Evolutionary conservation across 2,329 filamentous ascomycete genomes (phyloP), one percentile per base, ranked within the genome.

Genomic region (Pezicula carpinea): DNA sequence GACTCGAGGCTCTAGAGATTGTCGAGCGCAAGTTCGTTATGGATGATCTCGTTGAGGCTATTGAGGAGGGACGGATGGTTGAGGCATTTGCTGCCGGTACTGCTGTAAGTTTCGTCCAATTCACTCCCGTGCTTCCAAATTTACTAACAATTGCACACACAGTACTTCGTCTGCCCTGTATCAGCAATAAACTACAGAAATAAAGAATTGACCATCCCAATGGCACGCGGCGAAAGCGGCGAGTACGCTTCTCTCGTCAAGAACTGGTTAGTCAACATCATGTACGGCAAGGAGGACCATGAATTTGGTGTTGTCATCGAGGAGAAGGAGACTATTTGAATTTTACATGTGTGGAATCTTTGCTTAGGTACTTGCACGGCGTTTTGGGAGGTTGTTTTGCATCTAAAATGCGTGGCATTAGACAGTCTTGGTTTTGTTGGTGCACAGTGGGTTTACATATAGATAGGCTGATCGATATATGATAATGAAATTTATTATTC

Each of bases 71-170:
- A 3, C 75, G 90, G 2, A 66, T 96, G 36, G 65, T 96, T 8
- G 91, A 96, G 70, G 79, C 88, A 1, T 96, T 96, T 63, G 88
- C 87, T 6, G 82, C 87, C 29, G 91, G 92, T 15, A 96, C 91
- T 52, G 91, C 91, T 47, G 83, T 87, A 73, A 73, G 82, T 38
- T 23, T 4, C 21, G 11, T 15, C 3, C 26, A 32, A n/a, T 18
- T 13, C 18, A 21, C n/a, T n/a, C n/a, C n/a, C n/a, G n/a, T n/a
- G 44, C 33, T 10, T 32, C 38, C 15, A 29, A 43, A 18, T 36
- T 40, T 36, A 8, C 26, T 17, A 44, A 36, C 49, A 35, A 51
- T 31, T 18, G 6, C 18, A 10, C 51, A 54, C 36, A 59, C 52
- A 87, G 80, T 89, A 74, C 73, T 89, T 89, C 59, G 76, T 89